Conservation (phyloP, 352 stramenopile genomes). For the Pythium brachiatum region DNA sequence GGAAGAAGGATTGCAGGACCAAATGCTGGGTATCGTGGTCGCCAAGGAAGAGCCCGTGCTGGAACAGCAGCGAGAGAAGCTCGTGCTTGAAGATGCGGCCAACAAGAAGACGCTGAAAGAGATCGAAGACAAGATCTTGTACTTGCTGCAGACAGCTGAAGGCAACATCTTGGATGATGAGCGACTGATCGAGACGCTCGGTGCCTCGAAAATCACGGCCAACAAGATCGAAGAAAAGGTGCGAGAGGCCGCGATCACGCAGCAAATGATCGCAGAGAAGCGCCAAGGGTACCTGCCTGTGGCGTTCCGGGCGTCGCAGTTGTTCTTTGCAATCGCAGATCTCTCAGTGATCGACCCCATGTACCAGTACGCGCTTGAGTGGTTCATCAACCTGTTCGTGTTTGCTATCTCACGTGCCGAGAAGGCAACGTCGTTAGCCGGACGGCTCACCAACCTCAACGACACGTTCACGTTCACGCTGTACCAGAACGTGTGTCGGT, state of each 20-base stretch:
- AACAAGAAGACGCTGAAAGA: constrained; percentile 95
- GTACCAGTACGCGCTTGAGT: constrained; percentile 96
- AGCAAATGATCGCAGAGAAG: constrained; percentile 92
- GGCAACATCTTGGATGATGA: constrained; percentile 97
- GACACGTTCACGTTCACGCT: constrained; percentile 94
- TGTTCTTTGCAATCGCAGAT: constrained; percentile 95
- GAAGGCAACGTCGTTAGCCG: constrained; percentile 67
- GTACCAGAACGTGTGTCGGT: constrained; percentile 95
- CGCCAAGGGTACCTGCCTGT: constrained; percentile 91
- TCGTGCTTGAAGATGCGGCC: constrained; percentile 93
- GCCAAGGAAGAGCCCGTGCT: constrained; percentile 91
- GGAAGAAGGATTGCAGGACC: constrained; percentile 92
- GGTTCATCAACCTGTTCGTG: constrained; percentile 95
- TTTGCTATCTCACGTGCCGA: constrained; percentile 88
- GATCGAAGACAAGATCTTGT: constrained; percentile 96
- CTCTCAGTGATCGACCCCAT: constrained; percentile 93
- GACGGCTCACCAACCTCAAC: constrained; percentile 88
- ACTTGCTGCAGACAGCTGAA: constrained; percentile 89
- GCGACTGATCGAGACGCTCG: constrained; percentile 92
- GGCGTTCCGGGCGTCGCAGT: constrained; percentile 86
- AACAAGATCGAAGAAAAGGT: constrained; percentile 95
- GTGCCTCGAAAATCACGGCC: constrained; percentile 90
- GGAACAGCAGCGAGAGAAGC: constrained; percentile 89
- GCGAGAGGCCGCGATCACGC: constrained; percentile 88
- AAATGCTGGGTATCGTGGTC: constrained; percentile 96